phyloP scores from a whole-genome alignment of 139 green algal species.

The Mesotaenium endlicherianum region DNA sequence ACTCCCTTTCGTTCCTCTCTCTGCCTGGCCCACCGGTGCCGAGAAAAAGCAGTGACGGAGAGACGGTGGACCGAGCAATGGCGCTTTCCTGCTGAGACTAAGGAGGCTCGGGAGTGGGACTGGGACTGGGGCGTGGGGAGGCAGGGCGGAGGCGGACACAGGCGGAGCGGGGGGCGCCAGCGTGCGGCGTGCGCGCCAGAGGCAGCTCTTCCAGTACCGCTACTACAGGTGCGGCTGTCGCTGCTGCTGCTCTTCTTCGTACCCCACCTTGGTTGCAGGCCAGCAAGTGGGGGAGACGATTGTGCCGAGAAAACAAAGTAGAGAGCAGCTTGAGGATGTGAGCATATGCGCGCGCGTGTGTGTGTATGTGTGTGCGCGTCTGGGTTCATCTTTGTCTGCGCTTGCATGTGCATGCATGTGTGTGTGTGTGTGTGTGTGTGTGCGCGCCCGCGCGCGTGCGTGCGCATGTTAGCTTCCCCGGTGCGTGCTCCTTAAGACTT shows the following conservation, averaged over 20 bases:
- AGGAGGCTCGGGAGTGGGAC: too few relatives aligned
- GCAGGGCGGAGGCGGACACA: too few relatives aligned
- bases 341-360: background rate
- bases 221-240: conserved; percentile 7
- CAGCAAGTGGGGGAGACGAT: background rate
- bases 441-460: background rate
- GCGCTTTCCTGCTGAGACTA: too few relatives aligned
- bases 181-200: background rate
- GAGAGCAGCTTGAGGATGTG: background rate
- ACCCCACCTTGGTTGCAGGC: background rate
- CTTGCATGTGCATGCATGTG: background rate
- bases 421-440: background rate
- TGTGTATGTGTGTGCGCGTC: background rate
- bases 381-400: background rate
- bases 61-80: too few relatives aligned
- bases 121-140: too few relatives aligned
- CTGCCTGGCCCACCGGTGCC: too few relatives aligned
- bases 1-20: too few relatives aligned
- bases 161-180: background rate
- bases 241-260: too few relatives aligned
- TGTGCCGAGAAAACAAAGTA: background rate
- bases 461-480: background rate
- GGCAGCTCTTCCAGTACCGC: conserved; percentile 4
- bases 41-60: too few relatives aligned
- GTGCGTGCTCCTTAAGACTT: background rate